phyloP scores from a whole-genome alignment of 352 stramenopile genomes.

The Pythium grandisporangium region DNA sequence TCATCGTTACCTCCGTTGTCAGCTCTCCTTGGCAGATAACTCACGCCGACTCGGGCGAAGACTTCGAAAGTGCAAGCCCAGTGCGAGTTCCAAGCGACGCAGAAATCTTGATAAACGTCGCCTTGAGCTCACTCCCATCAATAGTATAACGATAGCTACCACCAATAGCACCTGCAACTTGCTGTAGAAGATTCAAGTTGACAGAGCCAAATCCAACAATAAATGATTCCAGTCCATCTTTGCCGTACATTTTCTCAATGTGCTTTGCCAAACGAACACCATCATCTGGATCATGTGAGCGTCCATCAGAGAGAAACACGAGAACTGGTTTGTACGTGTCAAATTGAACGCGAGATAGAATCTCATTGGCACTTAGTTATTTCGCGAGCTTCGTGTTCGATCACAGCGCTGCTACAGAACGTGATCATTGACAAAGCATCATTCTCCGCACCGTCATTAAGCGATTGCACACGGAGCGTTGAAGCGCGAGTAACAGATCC shows the following conservation, averaged over 20 bases:
- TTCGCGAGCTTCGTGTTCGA: constrained; percentile 39
- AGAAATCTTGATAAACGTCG: background rate
- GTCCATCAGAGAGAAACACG: constrained; percentile 58
- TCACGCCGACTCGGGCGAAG: background rate
- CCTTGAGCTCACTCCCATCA: background rate
- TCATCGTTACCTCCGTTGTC: background rate
- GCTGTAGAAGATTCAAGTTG: background rate
- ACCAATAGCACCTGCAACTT: background rate
- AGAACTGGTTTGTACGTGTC: constrained; percentile 52
- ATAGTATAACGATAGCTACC: background rate
- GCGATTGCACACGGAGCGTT: constrained; percentile 63
- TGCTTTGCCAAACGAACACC: background rate
- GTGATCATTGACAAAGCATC: constrained; percentile 77
- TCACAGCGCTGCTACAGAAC: constrained; percentile 29
- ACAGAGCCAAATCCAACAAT: background rate
- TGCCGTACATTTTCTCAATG: background rate
- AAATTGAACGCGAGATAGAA: constrained; percentile 59
- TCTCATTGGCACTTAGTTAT: constrained; percentile 26
- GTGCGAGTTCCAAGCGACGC: background rate
- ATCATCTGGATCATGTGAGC: background rate
- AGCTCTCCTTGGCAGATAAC: background rate
- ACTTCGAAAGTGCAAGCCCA: background rate
- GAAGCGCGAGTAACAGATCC: constrained; percentile 44
- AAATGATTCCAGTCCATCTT: background rate
- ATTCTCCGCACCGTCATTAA: constrained; percentile 29